Evolutionary conservation across 2,329 filamentous ascomycete species (phyloP).

Genomic region (Chrysoporthe deuterocubensis): DNA sequence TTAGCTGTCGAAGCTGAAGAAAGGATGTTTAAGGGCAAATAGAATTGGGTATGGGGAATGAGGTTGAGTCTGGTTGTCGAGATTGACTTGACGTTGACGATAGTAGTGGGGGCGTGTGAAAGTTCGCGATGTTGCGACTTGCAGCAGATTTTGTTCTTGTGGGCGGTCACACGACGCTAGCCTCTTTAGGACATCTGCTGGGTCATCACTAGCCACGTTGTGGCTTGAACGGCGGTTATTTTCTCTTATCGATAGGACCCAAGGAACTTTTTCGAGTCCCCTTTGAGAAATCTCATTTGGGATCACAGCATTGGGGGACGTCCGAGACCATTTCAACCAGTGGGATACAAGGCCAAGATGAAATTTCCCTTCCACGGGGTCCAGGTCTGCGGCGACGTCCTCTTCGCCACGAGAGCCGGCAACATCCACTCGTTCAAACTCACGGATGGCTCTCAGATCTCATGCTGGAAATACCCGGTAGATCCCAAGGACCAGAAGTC

Average conservation of each 20-base stretch:
- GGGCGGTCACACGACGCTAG: neutral
- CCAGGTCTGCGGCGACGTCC: slow-evolving; percentile 54
- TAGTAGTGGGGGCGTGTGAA: slow-evolving; percentile 7
- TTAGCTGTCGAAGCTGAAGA: slow-evolving; percentile 67
- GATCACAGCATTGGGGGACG: no score
- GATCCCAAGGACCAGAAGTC: slow-evolving; percentile 37
- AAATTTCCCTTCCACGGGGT: slow-evolving; percentile 69
- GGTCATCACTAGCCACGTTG: slow-evolving; percentile 2
- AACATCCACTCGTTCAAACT: slow-evolving; percentile 71
- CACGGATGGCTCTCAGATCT: slow-evolving; percentile 60
- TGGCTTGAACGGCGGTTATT: neutral
- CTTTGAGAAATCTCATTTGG: neutral
- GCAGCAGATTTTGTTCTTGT: slow-evolving; percentile 27
- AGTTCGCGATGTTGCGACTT: neutral
- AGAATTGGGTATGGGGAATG: slow-evolving; percentile 15
- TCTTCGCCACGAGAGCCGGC: slow-evolving; percentile 76
- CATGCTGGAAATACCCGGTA: slow-evolving; percentile 61
- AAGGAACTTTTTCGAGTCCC: neutral
- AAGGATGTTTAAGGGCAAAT: slow-evolving; percentile 96
- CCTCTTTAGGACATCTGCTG: neutral
- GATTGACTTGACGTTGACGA: slow-evolving; percentile 26
- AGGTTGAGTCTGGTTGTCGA: slow-evolving; percentile 29
- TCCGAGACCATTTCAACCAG: neutral
- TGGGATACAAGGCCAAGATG: slow-evolving; percentile 37
- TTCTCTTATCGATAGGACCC: slow-evolving; percentile 8